phyloP scores from a whole-genome alignment of 768 basidiomycete genomes.

The Boletus insuetus region DNA sequence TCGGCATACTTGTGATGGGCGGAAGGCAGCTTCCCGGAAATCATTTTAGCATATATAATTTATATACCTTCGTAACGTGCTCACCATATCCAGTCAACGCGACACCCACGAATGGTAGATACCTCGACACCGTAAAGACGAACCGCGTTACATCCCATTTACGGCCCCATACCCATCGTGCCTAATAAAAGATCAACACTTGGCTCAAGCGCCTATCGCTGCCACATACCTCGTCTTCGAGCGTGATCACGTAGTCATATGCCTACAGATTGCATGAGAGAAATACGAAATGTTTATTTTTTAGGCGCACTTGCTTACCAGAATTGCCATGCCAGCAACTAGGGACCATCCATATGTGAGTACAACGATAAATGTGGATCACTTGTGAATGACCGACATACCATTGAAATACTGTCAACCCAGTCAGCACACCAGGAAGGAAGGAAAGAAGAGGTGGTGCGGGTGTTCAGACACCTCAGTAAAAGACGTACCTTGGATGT shows the following conservation, averaged over 20 bases:
- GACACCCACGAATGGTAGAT: constrained; percentile 16
- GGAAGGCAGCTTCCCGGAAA: constrained; percentile 1
- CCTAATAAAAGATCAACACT: constrained; percentile 5
- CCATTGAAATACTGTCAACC: constrained; percentile 13
- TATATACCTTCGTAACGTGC: background rate
- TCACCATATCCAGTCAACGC: constrained; percentile 14
- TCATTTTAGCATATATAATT: background rate
- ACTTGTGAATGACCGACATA: background rate
- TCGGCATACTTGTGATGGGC: constrained; percentile 8
- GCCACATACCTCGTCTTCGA: constrained; percentile 7
- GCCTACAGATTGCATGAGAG: constrained; percentile 1
- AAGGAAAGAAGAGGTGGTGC: background rate
- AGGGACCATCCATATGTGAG: background rate
- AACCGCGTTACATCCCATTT: constrained; percentile 13
- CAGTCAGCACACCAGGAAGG: background rate
- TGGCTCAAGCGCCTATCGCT: too few species aligned
- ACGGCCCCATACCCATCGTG: constrained; percentile 18
- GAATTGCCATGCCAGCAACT: constrained; percentile 19
- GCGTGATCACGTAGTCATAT: constrained; percentile 11
- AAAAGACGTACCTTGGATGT: constrained; percentile 9
- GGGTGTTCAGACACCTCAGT: too few species aligned
- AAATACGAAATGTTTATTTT: background rate
- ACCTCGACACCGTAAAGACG: constrained; percentile 19
- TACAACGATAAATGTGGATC: background rate
- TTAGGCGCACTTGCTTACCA: constrained; percentile 6